Percentiles rank a stretch among this genome's conserved stretches.
Conservation (phyloP, 805 yeast genomes). For the Saccharomycopsis capsularis region DNA sequence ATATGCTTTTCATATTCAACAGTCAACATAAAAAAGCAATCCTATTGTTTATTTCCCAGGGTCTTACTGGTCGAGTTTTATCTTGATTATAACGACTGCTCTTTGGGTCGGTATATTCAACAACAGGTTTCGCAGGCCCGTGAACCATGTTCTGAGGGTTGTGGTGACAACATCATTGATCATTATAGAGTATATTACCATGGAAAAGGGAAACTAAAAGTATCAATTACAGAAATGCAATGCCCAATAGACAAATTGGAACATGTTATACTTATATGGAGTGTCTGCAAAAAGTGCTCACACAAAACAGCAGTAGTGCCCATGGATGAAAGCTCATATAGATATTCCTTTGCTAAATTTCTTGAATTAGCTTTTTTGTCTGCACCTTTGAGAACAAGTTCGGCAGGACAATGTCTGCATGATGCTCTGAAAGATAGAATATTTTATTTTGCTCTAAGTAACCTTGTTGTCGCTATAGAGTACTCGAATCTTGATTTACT, state of each 20-base stretch:
- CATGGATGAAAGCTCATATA: constrained; percentile 83
- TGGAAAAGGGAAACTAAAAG: constrained; percentile 76
- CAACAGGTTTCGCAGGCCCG: constrained; percentile 62
- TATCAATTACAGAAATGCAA: constrained; percentile 56
- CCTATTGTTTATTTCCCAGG: constrained; percentile 91
- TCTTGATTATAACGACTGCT: constrained; percentile 74
- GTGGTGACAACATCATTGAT: constrained; percentile 60
- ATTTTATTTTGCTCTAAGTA: constrained; percentile 77
- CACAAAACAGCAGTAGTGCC: constrained; percentile 68
- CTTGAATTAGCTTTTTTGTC: constrained; percentile 82
- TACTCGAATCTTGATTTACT: constrained; percentile 67
- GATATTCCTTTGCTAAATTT: constrained; percentile 87
- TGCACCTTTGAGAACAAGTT: constrained; percentile 43
- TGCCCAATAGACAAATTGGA: constrained; percentile 44
- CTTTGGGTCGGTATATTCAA: constrained; percentile 84
- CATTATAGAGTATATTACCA: constrained; percentile 90
- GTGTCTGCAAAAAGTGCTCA: constrained; percentile 75
- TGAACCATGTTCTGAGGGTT: constrained; percentile 69
- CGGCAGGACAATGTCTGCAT: constrained; percentile 65
- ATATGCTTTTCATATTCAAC: constrained; percentile 73
- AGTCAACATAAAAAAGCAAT: constrained; percentile 74
- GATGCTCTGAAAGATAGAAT: constrained; percentile 71
- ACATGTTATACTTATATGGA: constrained; percentile 80
- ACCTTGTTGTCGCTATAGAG: constrained; percentile 70
- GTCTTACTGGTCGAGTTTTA: constrained; percentile 78